Evolutionary conservation across 2,329 filamentous ascomycete genomes (phyloP).

Genomic region (Diaporthe sp.): DNA sequence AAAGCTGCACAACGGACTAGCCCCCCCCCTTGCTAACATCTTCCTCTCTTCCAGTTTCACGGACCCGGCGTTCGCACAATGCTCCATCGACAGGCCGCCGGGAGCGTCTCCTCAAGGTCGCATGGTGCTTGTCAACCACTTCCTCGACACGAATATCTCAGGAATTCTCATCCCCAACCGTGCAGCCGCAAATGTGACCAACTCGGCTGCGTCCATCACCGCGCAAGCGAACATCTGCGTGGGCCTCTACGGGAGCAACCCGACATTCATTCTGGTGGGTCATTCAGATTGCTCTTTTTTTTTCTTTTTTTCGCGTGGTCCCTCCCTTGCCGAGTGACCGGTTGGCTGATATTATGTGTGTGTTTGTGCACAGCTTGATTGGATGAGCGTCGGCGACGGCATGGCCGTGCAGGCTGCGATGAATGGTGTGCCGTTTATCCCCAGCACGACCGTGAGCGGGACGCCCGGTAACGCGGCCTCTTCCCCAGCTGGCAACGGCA

Average conservation of each 20-base stretch:
- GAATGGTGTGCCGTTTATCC: conserved; percentile 32
- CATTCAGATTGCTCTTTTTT: no score
- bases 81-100: conserved; percentile 73
- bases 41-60: conserved; percentile 56
- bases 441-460: not conserved
- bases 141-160: conserved; percentile 64
- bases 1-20: not conserved
- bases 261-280: conserved; percentile 52
- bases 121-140: conserved; percentile 73
- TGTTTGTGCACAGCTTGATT: conserved; percentile 33
- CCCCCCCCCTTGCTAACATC: not conserved
- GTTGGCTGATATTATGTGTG: not conserved
- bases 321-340: not conserved
- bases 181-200: conserved; percentile 55
- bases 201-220: conserved; percentile 60
- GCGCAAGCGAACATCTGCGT: conserved; percentile 57
- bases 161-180: conserved; percentile 48
- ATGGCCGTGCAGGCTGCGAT: conserved; percentile 37
- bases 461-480: not conserved
- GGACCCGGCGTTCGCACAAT: conserved; percentile 71
- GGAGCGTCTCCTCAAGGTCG: conserved; percentile 54
- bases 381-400: conserved; percentile 37
- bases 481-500: not conserved
- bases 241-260: conserved; percentile 48
- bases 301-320: no score